Percentiles rank a stretch among this genome's conserved stretches.
Conservation (phyloP, 169 alveolate species). For the Theileria orientalis region DNA sequence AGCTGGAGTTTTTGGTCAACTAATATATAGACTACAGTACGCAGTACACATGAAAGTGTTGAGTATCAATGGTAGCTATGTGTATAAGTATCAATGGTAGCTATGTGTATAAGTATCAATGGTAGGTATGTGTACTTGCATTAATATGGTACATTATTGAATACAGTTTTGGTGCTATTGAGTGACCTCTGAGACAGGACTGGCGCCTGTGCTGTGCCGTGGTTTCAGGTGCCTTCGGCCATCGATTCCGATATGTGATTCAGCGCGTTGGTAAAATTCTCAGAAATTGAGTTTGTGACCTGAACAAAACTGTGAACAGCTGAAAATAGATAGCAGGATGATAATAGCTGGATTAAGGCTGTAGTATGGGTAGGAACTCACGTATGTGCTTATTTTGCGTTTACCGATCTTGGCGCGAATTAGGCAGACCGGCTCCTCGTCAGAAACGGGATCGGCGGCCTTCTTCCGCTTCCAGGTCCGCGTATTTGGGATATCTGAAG, state of each 20-base stretch:
- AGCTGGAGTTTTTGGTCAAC: background rate
- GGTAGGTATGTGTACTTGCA: background rate
- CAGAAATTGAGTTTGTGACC: constrained; percentile 25
- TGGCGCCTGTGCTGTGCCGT: background rate
- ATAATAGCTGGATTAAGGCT: background rate
- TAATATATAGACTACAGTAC: background rate
- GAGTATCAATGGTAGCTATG: background rate
- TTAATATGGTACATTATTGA: background rate
- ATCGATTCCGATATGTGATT: constrained; percentile 46
- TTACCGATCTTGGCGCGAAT: constrained; percentile 57
- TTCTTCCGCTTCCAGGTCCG: constrained; percentile 47
- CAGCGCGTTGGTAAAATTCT: constrained; percentile 29
- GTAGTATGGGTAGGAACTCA: background rate
- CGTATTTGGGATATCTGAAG: constrained; percentile 50
- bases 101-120: background rate
- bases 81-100: background rate
- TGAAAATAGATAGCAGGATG: background rate
- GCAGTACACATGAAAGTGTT: too few species aligned
- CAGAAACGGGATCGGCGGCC: background rate
- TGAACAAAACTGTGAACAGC: background rate
- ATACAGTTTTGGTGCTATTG: too few species aligned
- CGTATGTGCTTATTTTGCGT: constrained; percentile 58
- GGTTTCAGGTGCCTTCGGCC: too few species aligned
- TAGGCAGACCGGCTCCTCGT: constrained; percentile 52
- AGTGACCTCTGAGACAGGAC: background rate